Base-by-base conservation (phyloP, 1,139 yeast species). In the Kluyveromyces marxianus region DNA sequence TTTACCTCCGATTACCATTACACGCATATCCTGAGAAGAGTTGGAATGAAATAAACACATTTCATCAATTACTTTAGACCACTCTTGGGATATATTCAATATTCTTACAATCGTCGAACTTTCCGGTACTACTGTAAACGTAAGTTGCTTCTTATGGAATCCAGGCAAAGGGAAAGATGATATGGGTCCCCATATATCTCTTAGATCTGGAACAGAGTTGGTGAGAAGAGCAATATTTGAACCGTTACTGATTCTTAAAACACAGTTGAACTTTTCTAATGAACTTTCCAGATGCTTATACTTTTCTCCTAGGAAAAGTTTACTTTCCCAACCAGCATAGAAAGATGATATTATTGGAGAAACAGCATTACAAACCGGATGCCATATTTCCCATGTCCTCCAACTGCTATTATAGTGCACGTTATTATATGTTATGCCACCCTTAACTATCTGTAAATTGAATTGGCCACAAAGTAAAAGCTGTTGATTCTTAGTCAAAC, bases 401-500 rank as follows among this genome's bases (percentile, higher is more conserved):
- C 68, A 59, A 31, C 68, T 62, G 1, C 80, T 67, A 50, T 72
- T 72, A 54, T 74, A 77, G 10, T 70, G 67, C 3, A 76, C 72
- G 33, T 84, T 83, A 42, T 83, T 69, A 7, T 80, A 59, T 0
- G 70, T 58, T 2, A 77, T 58, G 0, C 81, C 77, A 14, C 96
- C 96, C 55, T 77, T 68, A 44, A 76, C 70, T 0, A 86, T 69
- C 4, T 67, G 66, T 26, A 86, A 44, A 5, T 53, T 58, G 54
- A 74, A 82, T 51, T 77, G 80, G 0, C 96, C 96, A 39, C 73
- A 70, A 2, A 85, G 49, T 31, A 79, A 63, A 2, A 86, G 53
- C 35, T 65, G 67, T 54, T 85, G 84, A 38, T 67, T 65, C 3
- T 59, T 57, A 42, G 66, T 67, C 25, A 81, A 41, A 4, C 53